Conservation (phyloP, 495 filamentous ascomycete species). For the Pyrenula massariospora region DNA sequence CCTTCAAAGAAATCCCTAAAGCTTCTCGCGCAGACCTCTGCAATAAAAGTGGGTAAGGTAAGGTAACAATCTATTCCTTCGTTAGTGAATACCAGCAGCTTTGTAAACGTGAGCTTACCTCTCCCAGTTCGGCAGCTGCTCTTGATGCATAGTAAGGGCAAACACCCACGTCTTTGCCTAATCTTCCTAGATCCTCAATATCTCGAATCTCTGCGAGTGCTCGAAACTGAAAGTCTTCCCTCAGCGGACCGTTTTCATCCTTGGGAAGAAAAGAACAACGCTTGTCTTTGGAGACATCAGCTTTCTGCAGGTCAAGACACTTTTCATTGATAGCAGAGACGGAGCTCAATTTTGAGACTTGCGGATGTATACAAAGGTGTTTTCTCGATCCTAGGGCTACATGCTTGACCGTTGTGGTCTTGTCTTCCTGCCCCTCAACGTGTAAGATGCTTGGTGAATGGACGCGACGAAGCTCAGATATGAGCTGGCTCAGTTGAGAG, state of each 20-base stretch:
- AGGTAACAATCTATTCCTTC: conserved; percentile 64
- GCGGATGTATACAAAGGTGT: conserved; percentile 84
- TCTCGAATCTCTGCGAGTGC: conserved; percentile 76
- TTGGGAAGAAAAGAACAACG: conserved; percentile 73
- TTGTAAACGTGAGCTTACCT: conserved; percentile 28
- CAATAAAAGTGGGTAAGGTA: conserved; percentile 84
- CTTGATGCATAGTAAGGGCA: conserved; percentile 96
- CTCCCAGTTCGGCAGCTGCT: conserved; percentile 66
- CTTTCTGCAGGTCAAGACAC: conserved; percentile 84
- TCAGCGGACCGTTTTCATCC: conserved; percentile 56
- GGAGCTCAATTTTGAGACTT: conserved; percentile 58
- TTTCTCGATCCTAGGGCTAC: conserved; percentile 82
- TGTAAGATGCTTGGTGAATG: conserved; percentile 43
- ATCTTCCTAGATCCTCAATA: conserved; percentile 75
- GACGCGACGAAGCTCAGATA: conserved; percentile 79
- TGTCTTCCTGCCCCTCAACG: conserved; percentile 20
- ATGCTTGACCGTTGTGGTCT: conserved; percentile 51
- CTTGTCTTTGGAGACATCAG: conserved; percentile 48
- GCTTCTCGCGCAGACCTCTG: conserved; percentile 86
- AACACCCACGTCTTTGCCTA: conserved; percentile 69
- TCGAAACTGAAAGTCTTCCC: conserved; percentile 80
- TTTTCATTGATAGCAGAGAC: conserved; percentile 84
- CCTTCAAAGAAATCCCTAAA: conserved; percentile 71
- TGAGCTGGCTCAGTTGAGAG: conserved; percentile 88
- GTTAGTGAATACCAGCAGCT: conserved; percentile 7